Evolutionary conservation across 768 basidiomycete species (phyloP).

Genomic region (Gloeophyllum trabeum): DNA sequence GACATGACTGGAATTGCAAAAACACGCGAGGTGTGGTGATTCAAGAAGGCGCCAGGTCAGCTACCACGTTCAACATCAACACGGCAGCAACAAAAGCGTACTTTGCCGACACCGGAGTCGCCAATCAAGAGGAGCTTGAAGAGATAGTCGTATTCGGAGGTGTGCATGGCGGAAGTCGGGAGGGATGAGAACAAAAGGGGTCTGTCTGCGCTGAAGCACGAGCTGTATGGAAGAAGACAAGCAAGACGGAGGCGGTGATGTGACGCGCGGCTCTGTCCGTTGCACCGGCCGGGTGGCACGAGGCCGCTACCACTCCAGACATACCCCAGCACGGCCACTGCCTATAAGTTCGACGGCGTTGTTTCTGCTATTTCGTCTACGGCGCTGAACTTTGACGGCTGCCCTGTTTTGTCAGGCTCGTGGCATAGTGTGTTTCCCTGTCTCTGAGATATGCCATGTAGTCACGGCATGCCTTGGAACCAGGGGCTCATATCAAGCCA

Average conservation of each 20-base stretch:
- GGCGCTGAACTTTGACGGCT: no score
- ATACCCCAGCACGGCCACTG: no score
- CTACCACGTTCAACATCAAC: slow-evolving; percentile 11
- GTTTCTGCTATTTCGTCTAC: no score
- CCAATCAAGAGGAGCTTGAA: slow-evolving; percentile 95
- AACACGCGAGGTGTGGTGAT: background rate
- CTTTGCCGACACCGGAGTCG: slow-evolving; percentile 94
- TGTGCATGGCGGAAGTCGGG: slow-evolving; percentile 45
- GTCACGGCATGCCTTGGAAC: no score
- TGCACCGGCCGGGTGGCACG: background rate
- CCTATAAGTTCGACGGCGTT: no score
- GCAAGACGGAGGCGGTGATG: background rate
- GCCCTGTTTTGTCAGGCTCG: no score
- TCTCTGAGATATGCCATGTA: no score
- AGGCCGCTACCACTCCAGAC: no score
- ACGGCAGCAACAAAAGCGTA: slow-evolving; percentile 19
- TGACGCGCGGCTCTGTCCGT: background rate
- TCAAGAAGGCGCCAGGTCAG: slow-evolving; percentile 2
- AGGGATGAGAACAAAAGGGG: background rate
- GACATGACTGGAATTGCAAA: slow-evolving; percentile 66
- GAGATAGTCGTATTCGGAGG: slow-evolving; percentile 91
- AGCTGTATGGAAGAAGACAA: background rate
- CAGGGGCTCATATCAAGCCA: no score
- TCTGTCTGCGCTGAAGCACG: no score
- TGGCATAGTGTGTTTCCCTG: no score